Percentiles rank a stretch among this genome's conserved stretches.
Conservation (phyloP, 148 eudicot genomes). For the Heliosperma pusillum region DNA sequence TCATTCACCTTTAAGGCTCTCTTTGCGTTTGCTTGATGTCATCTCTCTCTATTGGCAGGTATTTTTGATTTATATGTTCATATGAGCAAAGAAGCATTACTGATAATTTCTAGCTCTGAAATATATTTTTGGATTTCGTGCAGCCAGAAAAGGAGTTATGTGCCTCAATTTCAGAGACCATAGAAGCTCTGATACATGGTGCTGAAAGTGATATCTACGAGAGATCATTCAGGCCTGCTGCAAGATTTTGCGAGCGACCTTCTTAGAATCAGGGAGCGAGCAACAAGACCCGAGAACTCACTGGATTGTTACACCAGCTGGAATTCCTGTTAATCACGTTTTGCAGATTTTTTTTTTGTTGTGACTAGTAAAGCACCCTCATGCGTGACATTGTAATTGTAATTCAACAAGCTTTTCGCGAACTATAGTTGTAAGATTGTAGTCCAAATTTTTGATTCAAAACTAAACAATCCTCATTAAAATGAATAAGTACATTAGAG, state of each 20-base stretch:
- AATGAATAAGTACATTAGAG: no score
- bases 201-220: slow-evolving; percentile 47
- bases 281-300: neutral
- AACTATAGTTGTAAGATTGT: neutral
- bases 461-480: neutral
- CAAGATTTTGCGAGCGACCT: no score
- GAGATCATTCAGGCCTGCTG: no score
- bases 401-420: neutral
- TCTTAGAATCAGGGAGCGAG: neutral
- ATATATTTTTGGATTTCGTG: slow-evolving; percentile 18
- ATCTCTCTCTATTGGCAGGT: slow-evolving; percentile 89
- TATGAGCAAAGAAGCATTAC: no score
- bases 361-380: no score
- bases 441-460: no score
- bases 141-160: slow-evolving; percentile 92
- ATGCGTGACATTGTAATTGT: no score
- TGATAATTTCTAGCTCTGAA: no score
- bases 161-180: slow-evolving; percentile 60
- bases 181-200: slow-evolving; percentile 44
- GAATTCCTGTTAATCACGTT: no score
- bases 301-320: neutral
- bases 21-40: no score
- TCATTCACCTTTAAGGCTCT: slow-evolving; percentile 55
- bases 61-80: neutral
- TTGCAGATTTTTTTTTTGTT: no score